Evolutionary conservation across 2,329 filamentous ascomycete genomes (phyloP).

Genomic region (Colletotrichum sidae): DNA sequence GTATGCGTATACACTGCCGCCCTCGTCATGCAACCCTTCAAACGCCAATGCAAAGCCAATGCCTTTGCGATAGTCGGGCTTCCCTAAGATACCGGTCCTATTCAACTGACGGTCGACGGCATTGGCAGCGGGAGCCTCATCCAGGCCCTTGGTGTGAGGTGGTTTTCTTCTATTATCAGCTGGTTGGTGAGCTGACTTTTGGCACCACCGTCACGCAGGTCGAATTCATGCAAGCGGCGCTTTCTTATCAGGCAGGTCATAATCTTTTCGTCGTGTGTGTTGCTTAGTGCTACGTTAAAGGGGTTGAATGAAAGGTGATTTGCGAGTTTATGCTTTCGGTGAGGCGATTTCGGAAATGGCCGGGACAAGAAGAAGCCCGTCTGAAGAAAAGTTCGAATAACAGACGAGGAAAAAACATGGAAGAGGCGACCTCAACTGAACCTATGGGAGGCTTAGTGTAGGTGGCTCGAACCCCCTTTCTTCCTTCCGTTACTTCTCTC

Average conservation of each 20-base stretch:
- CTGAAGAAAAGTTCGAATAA: background rate
- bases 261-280: background rate
- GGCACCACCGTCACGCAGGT: slow-evolving; percentile 29
- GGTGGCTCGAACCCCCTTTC: too few relatives aligned
- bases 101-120: background rate
- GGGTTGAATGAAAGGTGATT: background rate
- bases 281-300: background rate
- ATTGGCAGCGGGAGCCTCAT: slow-evolving; percentile 14
- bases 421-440: slow-evolving; percentile 13
- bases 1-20: too few relatives aligned
- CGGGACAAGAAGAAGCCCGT: slow-evolving; percentile 26
- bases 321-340: slow-evolving; percentile 24
- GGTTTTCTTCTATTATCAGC: background rate
- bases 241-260: slow-evolving; percentile 8
- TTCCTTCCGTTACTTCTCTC: too few relatives aligned
- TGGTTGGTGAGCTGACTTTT: slow-evolving; percentile 23
- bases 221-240: slow-evolving; percentile 26
- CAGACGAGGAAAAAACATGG: background rate
- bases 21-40: too few relatives aligned
- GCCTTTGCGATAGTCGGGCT: background rate
- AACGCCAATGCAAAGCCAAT: background rate
- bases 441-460: background rate
- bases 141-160: slow-evolving; percentile 16
- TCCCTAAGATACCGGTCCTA: too few relatives aligned
- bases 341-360: slow-evolving; percentile 30